A percentile compares a stretch with the other conserved stretches of the same genome.
Evolutionary conservation across 768 basidiomycete genomes (phyloP).

Genomic region (Psilocybe cubensis): DNA sequence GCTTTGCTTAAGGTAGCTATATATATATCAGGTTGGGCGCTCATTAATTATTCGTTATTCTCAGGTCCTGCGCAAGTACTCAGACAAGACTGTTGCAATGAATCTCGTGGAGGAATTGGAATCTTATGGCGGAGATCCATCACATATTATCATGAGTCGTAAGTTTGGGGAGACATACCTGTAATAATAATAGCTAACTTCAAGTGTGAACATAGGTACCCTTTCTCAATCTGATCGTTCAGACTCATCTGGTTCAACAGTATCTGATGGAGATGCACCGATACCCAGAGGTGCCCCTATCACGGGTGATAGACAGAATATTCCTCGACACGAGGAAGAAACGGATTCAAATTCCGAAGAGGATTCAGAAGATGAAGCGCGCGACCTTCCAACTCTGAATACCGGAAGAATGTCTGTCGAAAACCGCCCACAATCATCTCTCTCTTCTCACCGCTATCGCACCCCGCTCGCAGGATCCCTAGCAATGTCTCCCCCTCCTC

Average conservation of each 20-base stretch:
- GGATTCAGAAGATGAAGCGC: constrained; percentile 52
- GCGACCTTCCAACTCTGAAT: constrained; percentile 40
- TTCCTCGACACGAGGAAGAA: constrained; percentile 31
- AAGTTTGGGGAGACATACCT: constrained; percentile 16
- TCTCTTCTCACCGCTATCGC: constrained; percentile 78
- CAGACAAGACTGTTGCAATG: constrained; percentile 78
- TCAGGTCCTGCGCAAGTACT: constrained; percentile 81
- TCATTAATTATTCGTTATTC: neutral
- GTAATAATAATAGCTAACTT: neutral
- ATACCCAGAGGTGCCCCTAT: neutral
- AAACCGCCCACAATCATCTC: constrained; percentile 73
- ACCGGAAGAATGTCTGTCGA: constrained; percentile 31
- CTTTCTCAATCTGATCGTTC: constrained; percentile 56
- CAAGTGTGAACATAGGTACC: constrained; percentile 33
- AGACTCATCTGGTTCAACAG: constrained; percentile 66
- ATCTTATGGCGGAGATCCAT: constrained; percentile 71
- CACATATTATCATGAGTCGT: constrained; percentile 72
- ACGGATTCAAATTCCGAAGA: constrained; percentile 45
- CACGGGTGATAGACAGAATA: constrained; percentile 3
- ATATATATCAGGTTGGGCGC: neutral
- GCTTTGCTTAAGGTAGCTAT: constrained; percentile 73
- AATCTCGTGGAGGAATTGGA: constrained; percentile 79
- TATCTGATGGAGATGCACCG: constrained; percentile 45
- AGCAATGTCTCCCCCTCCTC: constrained; percentile 59
- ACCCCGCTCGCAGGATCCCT: constrained; percentile 73